phyloP scores from a whole-genome alignment of 2,329 filamentous ascomycete species.

The Pyrenophora teres region DNA sequence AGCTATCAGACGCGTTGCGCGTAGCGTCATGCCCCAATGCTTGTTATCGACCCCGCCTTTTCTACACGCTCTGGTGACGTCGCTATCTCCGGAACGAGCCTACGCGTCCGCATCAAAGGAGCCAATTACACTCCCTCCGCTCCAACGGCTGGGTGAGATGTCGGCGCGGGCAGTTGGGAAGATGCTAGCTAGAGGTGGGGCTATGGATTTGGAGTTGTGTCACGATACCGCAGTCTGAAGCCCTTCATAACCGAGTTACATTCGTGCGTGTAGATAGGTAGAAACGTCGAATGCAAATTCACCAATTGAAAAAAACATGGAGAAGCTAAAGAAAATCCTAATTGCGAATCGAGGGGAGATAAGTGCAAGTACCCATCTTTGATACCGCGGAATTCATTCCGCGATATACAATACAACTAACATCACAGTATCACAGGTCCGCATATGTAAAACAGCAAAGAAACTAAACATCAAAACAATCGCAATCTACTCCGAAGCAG shows the following conservation, averaged over 20 bases:
- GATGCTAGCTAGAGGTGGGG: constrained; percentile 10
- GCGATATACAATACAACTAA: constrained; percentile 15
- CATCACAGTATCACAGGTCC: constrained; percentile 37
- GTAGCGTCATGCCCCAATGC: constrained; percentile 17
- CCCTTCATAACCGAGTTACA: background rate
- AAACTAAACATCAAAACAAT: constrained; percentile 58
- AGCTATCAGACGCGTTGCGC: constrained; percentile 8
- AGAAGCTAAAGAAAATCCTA: constrained; percentile 57
- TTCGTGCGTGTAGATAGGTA: background rate
- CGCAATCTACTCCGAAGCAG: constrained; percentile 62
- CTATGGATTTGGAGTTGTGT: constrained; percentile 1
- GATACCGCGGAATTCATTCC: background rate
- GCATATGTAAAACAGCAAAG: constrained; percentile 59
- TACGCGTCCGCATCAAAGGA: background rate
- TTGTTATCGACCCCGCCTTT: constrained; percentile 19
- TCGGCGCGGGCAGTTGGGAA: constrained; percentile 1
- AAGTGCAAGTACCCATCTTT: constrained; percentile 34
- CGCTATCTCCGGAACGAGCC: constrained; percentile 7
- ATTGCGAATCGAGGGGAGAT: constrained; percentile 67
- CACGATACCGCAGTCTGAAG: background rate
- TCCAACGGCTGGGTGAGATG: constrained; percentile 5
- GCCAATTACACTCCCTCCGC: constrained; percentile 12
- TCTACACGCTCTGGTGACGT: constrained; percentile 18
- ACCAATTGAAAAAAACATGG: constrained; percentile 32
- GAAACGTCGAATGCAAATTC: background rate